These are phyloP conservation scores for Ottelia alismoides DNA, from an alignment of 106 monocot species.

Conservation along the genomic window DNA sequence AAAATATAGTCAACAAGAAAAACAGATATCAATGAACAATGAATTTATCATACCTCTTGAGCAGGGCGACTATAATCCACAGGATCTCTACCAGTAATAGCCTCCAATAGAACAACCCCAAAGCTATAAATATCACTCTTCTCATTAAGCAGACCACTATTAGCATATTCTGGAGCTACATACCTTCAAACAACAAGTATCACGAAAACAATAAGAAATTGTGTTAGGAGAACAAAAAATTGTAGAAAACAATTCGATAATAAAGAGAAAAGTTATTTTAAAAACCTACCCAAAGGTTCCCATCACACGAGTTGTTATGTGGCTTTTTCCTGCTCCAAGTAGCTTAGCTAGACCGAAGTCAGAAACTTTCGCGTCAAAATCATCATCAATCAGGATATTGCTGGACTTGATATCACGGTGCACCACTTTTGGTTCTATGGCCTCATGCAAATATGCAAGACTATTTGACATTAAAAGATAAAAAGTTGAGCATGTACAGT, in stretches of 20 bases:
- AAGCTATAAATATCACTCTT: constrained; percentile 97
- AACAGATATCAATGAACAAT: background rate
- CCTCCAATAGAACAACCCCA: constrained; percentile 83
- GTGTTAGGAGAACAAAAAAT: background rate
- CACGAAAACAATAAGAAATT: constrained; percentile 1
- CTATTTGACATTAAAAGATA: no score
- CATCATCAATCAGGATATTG: constrained; percentile 59
- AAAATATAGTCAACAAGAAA: background rate
- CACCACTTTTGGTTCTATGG: constrained; percentile 67
- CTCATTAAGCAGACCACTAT: constrained; percentile 87
- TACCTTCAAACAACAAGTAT: constrained; percentile 39
- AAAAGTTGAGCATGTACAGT: no score
- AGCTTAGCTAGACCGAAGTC: constrained; percentile 74
- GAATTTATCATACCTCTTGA: constrained; percentile 63
- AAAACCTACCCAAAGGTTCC: constrained; percentile 53
- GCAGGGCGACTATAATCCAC: constrained; percentile 84
- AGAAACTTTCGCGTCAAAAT: constrained; percentile 52
- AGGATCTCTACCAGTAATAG: constrained; percentile 92
- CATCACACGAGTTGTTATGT: constrained; percentile 62
- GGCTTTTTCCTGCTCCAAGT: constrained; percentile 61
- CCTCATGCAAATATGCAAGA: constrained; percentile 64
- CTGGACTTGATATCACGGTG: constrained; percentile 68
- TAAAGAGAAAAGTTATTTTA: background rate
- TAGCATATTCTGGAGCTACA: constrained; percentile 98
- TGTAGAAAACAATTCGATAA: background rate